These are phyloP conservation scores for Eurotiales sp. DNA, from an alignment of 2,329 filamentous ascomycete species.

Conservation along the genomic window DNA sequence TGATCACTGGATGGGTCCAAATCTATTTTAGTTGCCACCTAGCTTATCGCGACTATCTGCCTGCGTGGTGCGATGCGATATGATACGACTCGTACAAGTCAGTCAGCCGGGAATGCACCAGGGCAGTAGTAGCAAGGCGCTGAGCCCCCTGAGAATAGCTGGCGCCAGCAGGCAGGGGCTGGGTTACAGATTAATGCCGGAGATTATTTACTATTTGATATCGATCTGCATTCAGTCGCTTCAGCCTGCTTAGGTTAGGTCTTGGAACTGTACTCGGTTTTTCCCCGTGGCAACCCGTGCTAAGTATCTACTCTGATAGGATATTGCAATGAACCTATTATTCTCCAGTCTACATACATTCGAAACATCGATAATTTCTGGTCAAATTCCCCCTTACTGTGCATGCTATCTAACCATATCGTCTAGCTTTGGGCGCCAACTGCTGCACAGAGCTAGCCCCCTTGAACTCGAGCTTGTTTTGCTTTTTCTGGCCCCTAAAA, in stretches of 20 bases:
- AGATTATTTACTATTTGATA: not conserved
- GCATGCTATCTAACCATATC: too few relatives aligned
- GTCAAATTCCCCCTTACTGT: not conserved
- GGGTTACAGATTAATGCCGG: not conserved
- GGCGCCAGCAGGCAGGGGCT: not conserved
- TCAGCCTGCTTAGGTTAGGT: not conserved
- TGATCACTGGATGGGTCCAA: not conserved
- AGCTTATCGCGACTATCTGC: not conserved
- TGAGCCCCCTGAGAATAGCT: not conserved
- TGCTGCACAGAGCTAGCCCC: conserved; percentile 1
- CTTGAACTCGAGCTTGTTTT: not conserved
- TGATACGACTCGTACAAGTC: not conserved
- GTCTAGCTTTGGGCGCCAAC: not conserved
- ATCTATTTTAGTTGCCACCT: conserved; percentile 10
- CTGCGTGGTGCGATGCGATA: too few relatives aligned
- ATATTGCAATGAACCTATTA: too few relatives aligned
- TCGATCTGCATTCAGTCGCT: conserved; percentile 3
- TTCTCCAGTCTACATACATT: too few relatives aligned
- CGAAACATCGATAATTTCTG: too few relatives aligned
- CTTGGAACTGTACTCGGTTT: too few relatives aligned
- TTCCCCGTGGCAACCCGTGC: too few relatives aligned
- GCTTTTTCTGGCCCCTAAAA: not conserved
- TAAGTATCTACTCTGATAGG: too few relatives aligned
- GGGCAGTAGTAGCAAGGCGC: too few relatives aligned
- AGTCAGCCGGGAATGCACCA: not conserved